Evolutionary conservation across 176 grass and related monocot species (phyloP).

Genomic region (Avena sativa): DNA sequence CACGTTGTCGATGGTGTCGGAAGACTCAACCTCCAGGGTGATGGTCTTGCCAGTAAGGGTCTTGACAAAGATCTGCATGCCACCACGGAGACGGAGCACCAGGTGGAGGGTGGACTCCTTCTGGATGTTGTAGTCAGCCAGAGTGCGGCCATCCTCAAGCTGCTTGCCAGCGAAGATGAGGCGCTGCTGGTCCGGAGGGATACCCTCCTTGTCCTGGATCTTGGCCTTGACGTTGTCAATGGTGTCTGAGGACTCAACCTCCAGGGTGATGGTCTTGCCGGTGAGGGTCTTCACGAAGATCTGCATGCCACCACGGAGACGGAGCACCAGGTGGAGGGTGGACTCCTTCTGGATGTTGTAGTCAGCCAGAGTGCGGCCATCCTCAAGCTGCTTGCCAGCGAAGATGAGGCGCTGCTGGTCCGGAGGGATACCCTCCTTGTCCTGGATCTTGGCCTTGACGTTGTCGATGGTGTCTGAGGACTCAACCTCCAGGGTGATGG

Average conservation of each 20-base stretch:
- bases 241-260: background rate
- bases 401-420: constrained; percentile 88
- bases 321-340: constrained; percentile 70
- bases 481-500: constrained; percentile 91
- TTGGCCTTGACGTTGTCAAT: constrained; percentile 53
- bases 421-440: constrained; percentile 80
- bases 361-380: constrained; percentile 77
- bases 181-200: constrained; percentile 62
- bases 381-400: constrained; percentile 78
- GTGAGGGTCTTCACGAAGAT: constrained; percentile 38
- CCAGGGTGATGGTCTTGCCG: background rate
- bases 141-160: constrained; percentile 48
- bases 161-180: constrained; percentile 62
- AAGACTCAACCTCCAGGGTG: constrained; percentile 87
- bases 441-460: constrained; percentile 84
- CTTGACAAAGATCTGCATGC: constrained; percentile 89
- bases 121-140: constrained; percentile 64
- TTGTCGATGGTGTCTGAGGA: constrained; percentile 82
- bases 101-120: constrained; percentile 65
- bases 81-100: constrained; percentile 45
- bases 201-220: constrained; percentile 87
- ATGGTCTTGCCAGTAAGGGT: constrained; percentile 94
- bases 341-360: constrained; percentile 96
- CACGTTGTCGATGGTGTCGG: constrained; percentile 78
- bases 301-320: constrained; percentile 69